Evolutionary conservation across 352 stramenopile species (phyloP).

Genomic region (Phytophthora crassamura): DNA sequence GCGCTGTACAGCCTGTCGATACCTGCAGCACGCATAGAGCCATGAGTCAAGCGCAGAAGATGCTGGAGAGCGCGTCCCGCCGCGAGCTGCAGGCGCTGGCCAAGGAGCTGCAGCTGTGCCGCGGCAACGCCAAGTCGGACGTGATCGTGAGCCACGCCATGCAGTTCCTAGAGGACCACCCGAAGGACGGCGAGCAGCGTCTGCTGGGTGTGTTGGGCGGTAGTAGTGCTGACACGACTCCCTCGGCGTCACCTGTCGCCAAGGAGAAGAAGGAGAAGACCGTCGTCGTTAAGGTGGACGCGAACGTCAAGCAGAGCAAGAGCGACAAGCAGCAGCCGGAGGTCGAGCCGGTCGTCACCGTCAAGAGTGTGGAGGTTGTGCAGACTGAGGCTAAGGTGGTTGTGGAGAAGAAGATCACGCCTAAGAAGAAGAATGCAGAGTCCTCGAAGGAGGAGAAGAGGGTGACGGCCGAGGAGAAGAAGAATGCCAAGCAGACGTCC

Average conservation of each 20-base stretch:
- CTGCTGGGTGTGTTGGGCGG: constrained; percentile 40
- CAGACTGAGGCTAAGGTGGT: not conserved
- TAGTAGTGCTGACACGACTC: constrained; percentile 13
- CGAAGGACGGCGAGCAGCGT: constrained; percentile 44
- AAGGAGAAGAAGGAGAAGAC: constrained; percentile 18
- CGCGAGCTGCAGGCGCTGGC: constrained; percentile 71
- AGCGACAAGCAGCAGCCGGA: constrained; percentile 24
- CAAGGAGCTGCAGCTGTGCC: constrained; percentile 69
- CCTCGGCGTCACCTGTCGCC: constrained; percentile 19
- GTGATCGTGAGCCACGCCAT: constrained; percentile 59
- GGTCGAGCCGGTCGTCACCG: constrained; percentile 16
- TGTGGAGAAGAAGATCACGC: constrained; percentile 17
- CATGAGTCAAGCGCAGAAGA: constrained; percentile 32
- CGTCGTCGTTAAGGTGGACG: constrained; percentile 8
- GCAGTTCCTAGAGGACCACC: constrained; percentile 49
- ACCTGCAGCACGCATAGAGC: not conserved
- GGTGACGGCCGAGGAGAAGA: constrained; percentile 19
- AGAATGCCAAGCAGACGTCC: constrained; percentile 21
- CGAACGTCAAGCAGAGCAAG: constrained; percentile 20
- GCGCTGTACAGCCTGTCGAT: too few species aligned
- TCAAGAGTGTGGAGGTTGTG: constrained; percentile 11
- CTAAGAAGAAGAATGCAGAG: constrained; percentile 16
- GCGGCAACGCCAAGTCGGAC: constrained; percentile 73
- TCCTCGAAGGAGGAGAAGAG: constrained; percentile 1
- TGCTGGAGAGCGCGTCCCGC: constrained; percentile 54